Evolutionary conservation across 2,329 filamentous ascomycete genomes (phyloP).

Genomic region (Arthrocladium fulminans): DNA sequence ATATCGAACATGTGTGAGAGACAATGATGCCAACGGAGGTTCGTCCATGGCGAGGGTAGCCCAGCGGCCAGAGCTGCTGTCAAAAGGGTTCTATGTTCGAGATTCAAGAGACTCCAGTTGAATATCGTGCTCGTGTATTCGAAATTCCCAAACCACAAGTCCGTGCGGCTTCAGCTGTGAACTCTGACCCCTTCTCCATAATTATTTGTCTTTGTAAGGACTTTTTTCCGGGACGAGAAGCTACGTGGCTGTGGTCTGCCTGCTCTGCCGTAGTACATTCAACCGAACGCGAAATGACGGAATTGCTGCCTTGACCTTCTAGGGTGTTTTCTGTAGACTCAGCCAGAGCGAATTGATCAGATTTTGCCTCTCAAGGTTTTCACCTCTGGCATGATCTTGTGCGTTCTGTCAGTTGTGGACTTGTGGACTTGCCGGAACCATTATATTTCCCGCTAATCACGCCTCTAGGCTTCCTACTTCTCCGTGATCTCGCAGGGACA

Average conservation of each 20-base stretch:
- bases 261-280: background rate
- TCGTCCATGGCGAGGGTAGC: slow-evolving; percentile 22
- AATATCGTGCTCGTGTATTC: no score
- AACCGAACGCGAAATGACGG: background rate
- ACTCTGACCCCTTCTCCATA: no score
- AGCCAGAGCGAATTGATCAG: background rate
- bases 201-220: no score
- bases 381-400: background rate
- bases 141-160: no score
- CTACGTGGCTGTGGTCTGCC: no score
- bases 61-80: background rate
- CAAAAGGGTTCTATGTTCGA: background rate
- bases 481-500: background rate
- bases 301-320: background rate
- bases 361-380: background rate
- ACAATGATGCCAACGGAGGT: slow-evolving; percentile 71
- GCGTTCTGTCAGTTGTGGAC: no score
- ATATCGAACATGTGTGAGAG: slow-evolving; percentile 93
- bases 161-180: no score
- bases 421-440: background rate
- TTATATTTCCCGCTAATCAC: background rate
- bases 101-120: no score
- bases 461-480: background rate
- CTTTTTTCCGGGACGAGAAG: no score
- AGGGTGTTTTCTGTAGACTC: background rate